Conservation (phyloP, 1,284 basidiomycete genomes). For the Ceratobasidium papillatum region DNA sequence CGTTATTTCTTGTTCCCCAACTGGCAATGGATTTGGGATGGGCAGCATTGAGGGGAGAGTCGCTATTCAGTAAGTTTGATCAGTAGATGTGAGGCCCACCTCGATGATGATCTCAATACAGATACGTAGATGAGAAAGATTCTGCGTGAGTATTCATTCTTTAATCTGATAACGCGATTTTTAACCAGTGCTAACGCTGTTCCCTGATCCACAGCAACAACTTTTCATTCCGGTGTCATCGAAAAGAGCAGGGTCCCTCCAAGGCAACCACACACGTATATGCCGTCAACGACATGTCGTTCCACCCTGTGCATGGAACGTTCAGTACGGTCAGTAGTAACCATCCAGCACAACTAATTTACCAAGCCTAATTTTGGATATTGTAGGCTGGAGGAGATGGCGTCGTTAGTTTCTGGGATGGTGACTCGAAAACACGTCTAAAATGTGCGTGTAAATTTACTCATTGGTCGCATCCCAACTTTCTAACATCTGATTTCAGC, state of each 20-base stretch:
- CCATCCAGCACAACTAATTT: neutral
- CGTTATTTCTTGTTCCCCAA: constrained; percentile 86
- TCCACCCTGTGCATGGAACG: constrained; percentile 92
- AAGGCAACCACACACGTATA: constrained; percentile 86
- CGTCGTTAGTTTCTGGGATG: constrained; percentile 74
- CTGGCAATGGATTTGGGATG: constrained; percentile 84
- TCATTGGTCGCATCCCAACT: constrained; percentile 7
- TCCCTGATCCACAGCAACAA: constrained; percentile 66
- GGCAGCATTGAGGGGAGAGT: constrained; percentile 96
- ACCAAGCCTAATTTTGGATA: neutral
- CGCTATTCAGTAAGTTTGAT: constrained; percentile 84
- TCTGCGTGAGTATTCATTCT: constrained; percentile 58
- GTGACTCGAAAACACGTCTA: constrained; percentile 86
- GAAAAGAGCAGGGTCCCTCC: constrained; percentile 69
- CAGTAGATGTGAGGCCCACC: neutral
- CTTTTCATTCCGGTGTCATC: constrained; percentile 97
- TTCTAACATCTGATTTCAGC: constrained; percentile 54
- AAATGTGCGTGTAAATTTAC: constrained; percentile 67
- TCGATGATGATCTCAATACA: constrained; percentile 48
- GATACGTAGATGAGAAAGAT: constrained; percentile 85
- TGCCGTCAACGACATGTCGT: constrained; percentile 90
- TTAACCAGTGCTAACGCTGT: too few species aligned
- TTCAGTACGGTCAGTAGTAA: constrained; percentile 88
- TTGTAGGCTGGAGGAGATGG: constrained; percentile 40
- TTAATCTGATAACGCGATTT: too few species aligned